A percentile compares a stretch with the other conserved stretches of the same genome.
Conservation (phyloP, 352 stramenopile genomes). For the Phytophthora pluvialis region DNA sequence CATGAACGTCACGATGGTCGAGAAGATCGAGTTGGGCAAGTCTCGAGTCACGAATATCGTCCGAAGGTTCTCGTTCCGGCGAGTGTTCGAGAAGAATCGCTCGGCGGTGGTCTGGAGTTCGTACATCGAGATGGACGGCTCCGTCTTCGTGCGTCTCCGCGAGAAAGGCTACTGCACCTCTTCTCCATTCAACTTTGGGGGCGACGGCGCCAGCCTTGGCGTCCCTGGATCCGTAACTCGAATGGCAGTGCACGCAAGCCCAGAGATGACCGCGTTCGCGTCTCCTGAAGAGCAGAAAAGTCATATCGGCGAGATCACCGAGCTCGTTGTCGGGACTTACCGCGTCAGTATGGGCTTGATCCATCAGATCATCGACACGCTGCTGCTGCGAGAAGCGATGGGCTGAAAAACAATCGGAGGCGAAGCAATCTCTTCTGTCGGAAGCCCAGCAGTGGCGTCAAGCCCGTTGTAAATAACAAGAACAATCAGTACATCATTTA, state of each 20-base stretch:
- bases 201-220: neutral
- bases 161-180: slow-evolving; percentile 41
- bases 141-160: slow-evolving; percentile 43
- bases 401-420: slow-evolving; percentile 9
- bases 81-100: slow-evolving; percentile 31
- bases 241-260: slow-evolving; percentile 25
- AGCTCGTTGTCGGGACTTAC: slow-evolving; percentile 56
- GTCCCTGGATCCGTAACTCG: slow-evolving; percentile 30
- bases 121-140: slow-evolving; percentile 42
- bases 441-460: slow-evolving; percentile 1
- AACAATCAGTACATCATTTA: neutral
- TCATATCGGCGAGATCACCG: slow-evolving; percentile 57
- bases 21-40: slow-evolving; percentile 32
- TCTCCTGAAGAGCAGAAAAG: slow-evolving; percentile 17
- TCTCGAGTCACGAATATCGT: slow-evolving; percentile 28
- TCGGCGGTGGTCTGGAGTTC: slow-evolving; percentile 37
- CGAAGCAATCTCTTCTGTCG: neutral
- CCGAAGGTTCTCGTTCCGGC: slow-evolving; percentile 32
- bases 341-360: slow-evolving; percentile 47
- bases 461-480: neutral
- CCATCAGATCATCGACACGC: slow-evolving; percentile 46
- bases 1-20: slow-evolving; percentile 42
- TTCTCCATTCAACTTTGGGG: slow-evolving; percentile 14
- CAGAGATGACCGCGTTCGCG: slow-evolving; percentile 27
- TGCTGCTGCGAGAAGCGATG: slow-evolving; percentile 46